Evolutionary conservation across 2,329 filamentous ascomycete genomes (phyloP).

Genomic region (Trichothecium roseum): DNA sequence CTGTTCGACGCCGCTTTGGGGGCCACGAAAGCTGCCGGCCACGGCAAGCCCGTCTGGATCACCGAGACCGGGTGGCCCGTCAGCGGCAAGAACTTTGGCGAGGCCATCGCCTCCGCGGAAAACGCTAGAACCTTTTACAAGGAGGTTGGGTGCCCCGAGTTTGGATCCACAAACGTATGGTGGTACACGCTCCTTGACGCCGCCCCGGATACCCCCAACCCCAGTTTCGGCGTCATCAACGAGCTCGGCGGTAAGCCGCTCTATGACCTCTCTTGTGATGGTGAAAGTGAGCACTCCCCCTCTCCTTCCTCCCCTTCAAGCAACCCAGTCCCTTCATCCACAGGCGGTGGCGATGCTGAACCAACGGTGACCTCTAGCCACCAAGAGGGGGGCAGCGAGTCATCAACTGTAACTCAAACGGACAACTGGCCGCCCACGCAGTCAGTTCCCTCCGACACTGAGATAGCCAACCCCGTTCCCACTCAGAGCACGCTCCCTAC

Average conservation of each 20-base stretch:
- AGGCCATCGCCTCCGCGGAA: constrained; percentile 49
- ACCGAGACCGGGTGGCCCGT: constrained; percentile 87
- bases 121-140: constrained; percentile 79
- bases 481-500: background rate
- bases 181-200: constrained; percentile 71
- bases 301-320: too few species aligned
- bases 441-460: background rate
- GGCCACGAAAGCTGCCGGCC: constrained; percentile 45
- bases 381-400: constrained; percentile 7
- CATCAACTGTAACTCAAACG: constrained; percentile 1
- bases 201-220: constrained; percentile 45
- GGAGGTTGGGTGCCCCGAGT: constrained; percentile 61
- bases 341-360: constrained; percentile 4
- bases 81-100: constrained; percentile 50
- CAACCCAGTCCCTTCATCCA: background rate
- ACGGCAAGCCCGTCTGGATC: constrained; percentile 68
- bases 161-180: constrained; percentile 57
- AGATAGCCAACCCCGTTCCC: background rate
- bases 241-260: constrained; percentile 43
- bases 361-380: constrained; percentile 4
- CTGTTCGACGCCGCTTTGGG: constrained; percentile 61
- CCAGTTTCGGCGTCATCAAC: constrained; percentile 62
- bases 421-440: background rate
- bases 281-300: constrained; percentile 1
- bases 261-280: constrained; percentile 52